Conservation (phyloP, 2,329 filamentous ascomycete species). For the Sarocladium brachiariae region DNA sequence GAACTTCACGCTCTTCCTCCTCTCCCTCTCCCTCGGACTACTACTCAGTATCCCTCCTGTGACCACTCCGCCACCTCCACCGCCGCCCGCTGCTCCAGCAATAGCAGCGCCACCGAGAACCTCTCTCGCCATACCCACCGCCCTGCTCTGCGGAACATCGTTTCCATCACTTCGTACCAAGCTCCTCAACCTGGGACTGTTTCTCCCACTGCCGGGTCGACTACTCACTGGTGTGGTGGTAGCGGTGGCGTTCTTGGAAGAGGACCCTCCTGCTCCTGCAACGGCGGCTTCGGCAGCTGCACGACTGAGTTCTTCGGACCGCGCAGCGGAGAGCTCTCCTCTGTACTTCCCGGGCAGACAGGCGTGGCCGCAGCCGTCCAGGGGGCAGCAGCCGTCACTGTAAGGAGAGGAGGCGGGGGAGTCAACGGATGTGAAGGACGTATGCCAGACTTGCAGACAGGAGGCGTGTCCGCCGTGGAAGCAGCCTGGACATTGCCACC, state of each 20-base stretch:
- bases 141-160: constrained; percentile 52
- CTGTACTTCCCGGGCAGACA: constrained; percentile 53
- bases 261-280: constrained; percentile 9
- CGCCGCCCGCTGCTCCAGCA: constrained; percentile 16
- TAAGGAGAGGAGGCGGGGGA: constrained; percentile 20
- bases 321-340: constrained; percentile 36
- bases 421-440: no score
- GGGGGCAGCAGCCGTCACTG: constrained; percentile 53
- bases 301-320: constrained; percentile 46
- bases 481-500: constrained; percentile 60
- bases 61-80: constrained; percentile 14
- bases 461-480: constrained; percentile 55
- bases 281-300: constrained; percentile 24
- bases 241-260: neutral
- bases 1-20: constrained; percentile 61
- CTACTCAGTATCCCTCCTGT: constrained; percentile 38
- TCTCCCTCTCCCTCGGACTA: constrained; percentile 48
- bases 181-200: constrained; percentile 21
- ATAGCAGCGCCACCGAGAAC: constrained; percentile 29
- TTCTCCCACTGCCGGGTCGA: constrained; percentile 17
- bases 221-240: constrained; percentile 4
- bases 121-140: constrained; percentile 54
- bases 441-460: constrained; percentile 55
- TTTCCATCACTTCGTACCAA: constrained; percentile 38
- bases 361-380: constrained; percentile 59